Conservation (phyloP, 257 asterid species). For the Scutellaria minor region DNA sequence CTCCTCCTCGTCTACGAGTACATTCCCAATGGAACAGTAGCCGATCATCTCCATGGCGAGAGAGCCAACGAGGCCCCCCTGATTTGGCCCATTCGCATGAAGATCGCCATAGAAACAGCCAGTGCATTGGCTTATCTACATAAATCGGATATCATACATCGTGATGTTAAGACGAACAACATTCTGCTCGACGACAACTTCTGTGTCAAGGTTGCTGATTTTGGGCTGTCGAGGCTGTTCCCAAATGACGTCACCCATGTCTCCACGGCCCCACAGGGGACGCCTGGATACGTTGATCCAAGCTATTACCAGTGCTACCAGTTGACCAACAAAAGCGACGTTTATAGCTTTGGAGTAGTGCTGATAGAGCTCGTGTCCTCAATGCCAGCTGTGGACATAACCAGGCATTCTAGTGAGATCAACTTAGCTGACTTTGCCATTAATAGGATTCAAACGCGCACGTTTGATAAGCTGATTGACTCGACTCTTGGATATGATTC, state of each 20-base stretch:
- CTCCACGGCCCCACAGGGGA: constrained; percentile 69
- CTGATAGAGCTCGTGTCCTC: constrained; percentile 64
- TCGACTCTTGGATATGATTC: constrained; percentile 46
- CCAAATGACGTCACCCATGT: constrained; percentile 50
- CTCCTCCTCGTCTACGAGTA: constrained; percentile 66
- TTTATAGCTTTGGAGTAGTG: constrained; percentile 68
- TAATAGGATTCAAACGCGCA: constrained; percentile 44
- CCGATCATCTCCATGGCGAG: constrained; percentile 63
- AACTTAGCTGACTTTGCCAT: constrained; percentile 56
- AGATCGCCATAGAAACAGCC: constrained; percentile 60
- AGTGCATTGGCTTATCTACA: constrained; percentile 61
- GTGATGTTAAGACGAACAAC: constrained; percentile 63
- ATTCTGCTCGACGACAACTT: constrained; percentile 54
- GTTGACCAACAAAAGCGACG: constrained; percentile 54
- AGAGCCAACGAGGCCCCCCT: constrained; percentile 31
- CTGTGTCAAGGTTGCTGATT: constrained; percentile 63
- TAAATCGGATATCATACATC: constrained; percentile 56
- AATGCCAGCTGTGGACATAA: constrained; percentile 57
- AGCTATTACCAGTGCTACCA: constrained; percentile 56
- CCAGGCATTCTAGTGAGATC: constrained; percentile 50
- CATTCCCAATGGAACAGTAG: constrained; percentile 57
- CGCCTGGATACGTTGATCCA: constrained; percentile 65
- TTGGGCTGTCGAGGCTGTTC: constrained; percentile 57
- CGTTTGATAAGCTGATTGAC: constrained; percentile 53
- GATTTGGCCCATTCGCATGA: constrained; percentile 53